Evolutionary conservation across 208 protist species (phyloP).

Genomic region (Acanthamoeba triangularis): DNA sequence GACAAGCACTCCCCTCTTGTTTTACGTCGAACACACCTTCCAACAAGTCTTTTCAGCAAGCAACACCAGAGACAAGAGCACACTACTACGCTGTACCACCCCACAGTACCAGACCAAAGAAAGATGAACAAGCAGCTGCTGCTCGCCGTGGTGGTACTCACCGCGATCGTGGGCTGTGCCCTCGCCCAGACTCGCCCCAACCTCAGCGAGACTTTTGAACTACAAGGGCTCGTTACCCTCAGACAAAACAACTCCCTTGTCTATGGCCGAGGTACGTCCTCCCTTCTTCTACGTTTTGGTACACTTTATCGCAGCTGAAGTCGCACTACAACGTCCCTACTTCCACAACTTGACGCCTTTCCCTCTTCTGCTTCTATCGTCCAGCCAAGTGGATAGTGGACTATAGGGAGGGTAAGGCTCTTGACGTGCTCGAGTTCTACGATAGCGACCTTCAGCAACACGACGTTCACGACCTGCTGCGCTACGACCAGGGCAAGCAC

Average conservation of each 20-base stretch:
- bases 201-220: conserved; percentile 17
- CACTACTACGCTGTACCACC: too few species aligned
- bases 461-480: not conserved
- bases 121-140: not conserved
- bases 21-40: too few species aligned
- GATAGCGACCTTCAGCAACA: not conserved
- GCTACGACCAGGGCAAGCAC: not conserved
- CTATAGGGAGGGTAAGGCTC: not conserved
- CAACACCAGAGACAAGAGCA: too few species aligned
- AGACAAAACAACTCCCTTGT: not conserved
- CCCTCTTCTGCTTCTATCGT: not conserved
- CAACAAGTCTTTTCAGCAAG: too few species aligned
- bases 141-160: not conserved
- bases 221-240: not conserved
- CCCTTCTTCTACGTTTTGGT: not conserved
- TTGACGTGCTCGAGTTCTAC: conserved; percentile 3
- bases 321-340: not conserved
- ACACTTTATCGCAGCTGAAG: too few species aligned
- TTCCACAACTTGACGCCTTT: not conserved
- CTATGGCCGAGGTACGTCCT: not conserved
- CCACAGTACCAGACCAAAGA: not conserved
- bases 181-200: not conserved
- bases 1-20: too few species aligned
- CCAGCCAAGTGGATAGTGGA: not conserved
- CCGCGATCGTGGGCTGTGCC: not conserved